Evolutionary conservation across 306 rosid genomes (phyloP), one percentile per base, ranked within the genome.

Genomic region (Oemleria cerasiformis): DNA sequence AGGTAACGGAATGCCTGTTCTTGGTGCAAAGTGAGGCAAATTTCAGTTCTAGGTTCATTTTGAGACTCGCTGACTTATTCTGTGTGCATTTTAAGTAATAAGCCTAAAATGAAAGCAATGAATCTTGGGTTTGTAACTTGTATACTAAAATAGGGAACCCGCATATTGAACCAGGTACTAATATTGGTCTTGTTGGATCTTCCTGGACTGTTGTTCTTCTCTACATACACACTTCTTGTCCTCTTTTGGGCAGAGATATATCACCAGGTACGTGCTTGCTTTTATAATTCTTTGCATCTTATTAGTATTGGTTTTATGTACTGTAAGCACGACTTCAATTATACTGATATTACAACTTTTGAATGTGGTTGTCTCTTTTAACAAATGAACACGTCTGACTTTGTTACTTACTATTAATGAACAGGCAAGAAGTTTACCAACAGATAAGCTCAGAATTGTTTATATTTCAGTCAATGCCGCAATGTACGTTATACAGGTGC

Each of bases 371-470:
- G 17, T 38, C 10, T 45, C 63, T 56, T 73, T 17, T 34, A 44
- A 8, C 6, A 40, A 59, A 49, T 71, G 21, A n/a, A 19, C 23
- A 42, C 3, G 14, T 23, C 53, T 73, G 38, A 61, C 17, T 25
- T 19, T 20, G 7, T 55, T 53, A 53, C 34, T 30, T 14, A 55
- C 57, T 36, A 5, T 67, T 20, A 47, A 16, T 73, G 79, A 63
- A 56, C 90, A 94, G 99, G 99, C 99, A 63, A 89, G 96, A 84
- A 84, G 95, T 84, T 85, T 89, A 78, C 92, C 97, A 2, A 84
- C 91, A 5, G 95, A 89, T 75, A 94, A 91, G 81, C 99, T 91
- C 76, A 84, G 82, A 86, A 76, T 84, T 67, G 75, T 79, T 63
- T 94, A 94, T 67, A 69, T 88, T 68, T 85, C 97, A 51, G 61